phyloP scores from a whole-genome alignment of 139 green algal genomes.

The Ettlia oleoabundans region DNA sequence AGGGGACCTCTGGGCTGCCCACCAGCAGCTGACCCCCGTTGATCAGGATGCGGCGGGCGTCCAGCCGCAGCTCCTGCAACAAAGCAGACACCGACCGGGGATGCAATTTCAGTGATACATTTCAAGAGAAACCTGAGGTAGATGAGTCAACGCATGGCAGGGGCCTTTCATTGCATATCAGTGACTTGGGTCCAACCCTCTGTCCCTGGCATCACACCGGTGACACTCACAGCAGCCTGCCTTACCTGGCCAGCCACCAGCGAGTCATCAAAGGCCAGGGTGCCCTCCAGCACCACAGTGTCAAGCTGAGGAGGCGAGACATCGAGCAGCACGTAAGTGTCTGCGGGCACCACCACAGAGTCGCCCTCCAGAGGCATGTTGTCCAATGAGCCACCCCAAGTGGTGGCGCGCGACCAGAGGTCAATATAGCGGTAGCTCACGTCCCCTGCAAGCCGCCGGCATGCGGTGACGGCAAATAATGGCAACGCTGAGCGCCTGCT shows the following conservation, averaged over 20 bases:
- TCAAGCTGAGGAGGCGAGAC: background rate
- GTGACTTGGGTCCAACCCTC: background rate
- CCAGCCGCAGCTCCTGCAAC: background rate
- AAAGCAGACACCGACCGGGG: background rate
- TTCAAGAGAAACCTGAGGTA: too few species aligned
- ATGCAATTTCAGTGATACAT: too few species aligned
- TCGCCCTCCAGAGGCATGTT: background rate
- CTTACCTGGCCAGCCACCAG: background rate
- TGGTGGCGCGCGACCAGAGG: background rate
- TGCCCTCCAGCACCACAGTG: background rate
- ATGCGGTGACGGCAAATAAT: too few species aligned
- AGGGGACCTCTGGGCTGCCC: background rate
- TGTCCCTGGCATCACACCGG: too few species aligned
- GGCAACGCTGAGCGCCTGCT: too few species aligned
- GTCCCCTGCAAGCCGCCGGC: background rate
- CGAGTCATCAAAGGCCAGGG: background rate
- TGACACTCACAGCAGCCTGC: background rate
- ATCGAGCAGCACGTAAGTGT: background rate
- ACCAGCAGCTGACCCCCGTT: background rate
- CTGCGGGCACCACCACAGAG: background rate
- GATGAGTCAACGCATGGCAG: too few species aligned
- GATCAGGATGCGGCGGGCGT: background rate
- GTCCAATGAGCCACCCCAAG: background rate
- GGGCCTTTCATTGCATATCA: background rate
- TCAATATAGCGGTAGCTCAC: background rate